Base-by-base conservation (phyloP, 805 yeast genomes). In the Metschnikowia reukaufii region DNA sequence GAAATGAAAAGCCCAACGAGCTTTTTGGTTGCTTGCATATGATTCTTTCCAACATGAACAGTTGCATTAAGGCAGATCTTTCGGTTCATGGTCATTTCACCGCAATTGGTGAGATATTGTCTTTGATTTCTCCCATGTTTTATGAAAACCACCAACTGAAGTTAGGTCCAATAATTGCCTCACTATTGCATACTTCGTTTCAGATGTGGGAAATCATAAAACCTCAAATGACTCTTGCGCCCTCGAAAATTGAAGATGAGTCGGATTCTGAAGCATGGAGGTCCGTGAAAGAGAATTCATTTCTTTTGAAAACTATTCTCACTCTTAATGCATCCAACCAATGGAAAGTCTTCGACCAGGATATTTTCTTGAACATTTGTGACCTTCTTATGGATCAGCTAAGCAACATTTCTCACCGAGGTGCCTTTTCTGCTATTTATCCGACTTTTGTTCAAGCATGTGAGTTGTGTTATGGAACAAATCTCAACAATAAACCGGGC, bases 361-460 rank as follows among this genome's bases (percentile, higher is more conserved):
- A 53, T 2, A 33, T 37, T 6, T 59, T 77, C n/a, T 41, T 69
- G 12, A 39, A 52, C 3, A 55, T 73, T 25, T 88, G 94, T 9
- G 74, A 77, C 1, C 58, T 84, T 5, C 63, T 88, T 2, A 72
- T 86, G 47, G 76, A 70, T 9, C 96, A 90, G 60, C 68, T 94
- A 30, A 76, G 88, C 3, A 73, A 81, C 0, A 84, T 91, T 17
- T 79, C 91, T 37, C 98, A 94, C 57, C 77, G 95, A 50, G 98
- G 98, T 27, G 96, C 97, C 0, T 88, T 92, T 51, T 84, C 95
- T 8, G 83, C 97, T 0, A 85, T 91, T 0, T 83, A 87, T 52
- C 96, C 97, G 4, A 79, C 94, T 0, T 88, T 86, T 56, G 74
- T 82, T 12, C 74, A 82, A 6, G 77, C 84, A 45, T 88, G 96